phyloP scores from a whole-genome alignment of 108 stramenopile species.

The Schizochytrium sp. region DNA sequence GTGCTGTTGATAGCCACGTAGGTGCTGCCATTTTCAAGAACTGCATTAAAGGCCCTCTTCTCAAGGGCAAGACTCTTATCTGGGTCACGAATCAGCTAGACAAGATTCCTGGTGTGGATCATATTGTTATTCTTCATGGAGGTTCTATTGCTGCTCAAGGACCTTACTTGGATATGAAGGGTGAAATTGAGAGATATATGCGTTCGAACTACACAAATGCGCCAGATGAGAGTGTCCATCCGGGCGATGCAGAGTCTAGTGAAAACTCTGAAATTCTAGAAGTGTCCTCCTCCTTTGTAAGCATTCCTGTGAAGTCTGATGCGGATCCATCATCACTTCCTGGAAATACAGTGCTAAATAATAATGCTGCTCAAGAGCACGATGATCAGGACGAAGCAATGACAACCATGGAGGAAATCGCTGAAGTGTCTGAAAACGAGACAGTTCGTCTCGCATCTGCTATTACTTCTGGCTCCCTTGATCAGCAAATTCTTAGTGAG shows the following conservation, averaged over 20 bases:
- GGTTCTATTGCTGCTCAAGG: background rate
- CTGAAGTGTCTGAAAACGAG: background rate
- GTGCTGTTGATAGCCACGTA: conserved; percentile 87
- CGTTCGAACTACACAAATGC: background rate
- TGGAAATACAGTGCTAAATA: background rate
- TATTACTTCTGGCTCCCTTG: background rate
- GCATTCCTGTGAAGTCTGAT: too few species aligned
- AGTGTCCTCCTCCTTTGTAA: too few species aligned
- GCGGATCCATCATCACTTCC: too few species aligned
- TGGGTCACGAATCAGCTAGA: conserved; percentile 46
- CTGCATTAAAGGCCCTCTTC: conserved; percentile 61
- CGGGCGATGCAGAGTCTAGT: too few species aligned
- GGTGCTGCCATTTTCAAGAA: conserved; percentile 82
- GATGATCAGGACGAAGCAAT: background rate
- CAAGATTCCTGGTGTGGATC: background rate
- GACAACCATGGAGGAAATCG: background rate
- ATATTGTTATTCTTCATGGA: conserved; percentile 10
- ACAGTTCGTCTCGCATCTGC: background rate
- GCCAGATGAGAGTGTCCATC: too few species aligned
- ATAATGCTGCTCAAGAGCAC: conserved; percentile 25
- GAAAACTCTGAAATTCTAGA: too few species aligned
- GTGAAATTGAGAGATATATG: background rate
- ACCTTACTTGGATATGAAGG: background rate
- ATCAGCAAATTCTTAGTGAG: background rate
- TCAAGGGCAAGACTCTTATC: conserved; percentile 1